Conservation (phyloP, 2,329 filamentous ascomycete species). For the Sporothrix pallida region DNA sequence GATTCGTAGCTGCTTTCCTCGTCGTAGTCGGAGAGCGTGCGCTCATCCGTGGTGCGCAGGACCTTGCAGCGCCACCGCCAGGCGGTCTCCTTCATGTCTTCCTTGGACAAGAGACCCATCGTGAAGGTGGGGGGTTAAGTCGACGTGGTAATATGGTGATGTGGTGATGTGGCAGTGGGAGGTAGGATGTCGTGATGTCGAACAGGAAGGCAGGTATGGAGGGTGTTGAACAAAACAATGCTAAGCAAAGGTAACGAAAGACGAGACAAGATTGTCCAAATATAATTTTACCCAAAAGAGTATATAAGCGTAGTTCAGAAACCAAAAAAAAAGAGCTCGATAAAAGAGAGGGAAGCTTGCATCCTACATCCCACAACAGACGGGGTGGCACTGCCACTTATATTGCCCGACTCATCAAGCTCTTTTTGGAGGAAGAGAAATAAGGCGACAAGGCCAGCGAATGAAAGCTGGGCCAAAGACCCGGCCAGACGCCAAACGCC, state of each 20-base stretch:
- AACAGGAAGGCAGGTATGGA: no score
- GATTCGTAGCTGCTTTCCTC: background rate
- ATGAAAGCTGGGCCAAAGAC: background rate
- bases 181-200: background rate
- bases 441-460: background rate
- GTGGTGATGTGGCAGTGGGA: background rate
- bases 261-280: background rate
- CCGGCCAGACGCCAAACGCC: background rate
- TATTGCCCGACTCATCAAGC: background rate
- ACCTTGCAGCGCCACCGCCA: constrained; percentile 42
- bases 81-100: constrained; percentile 32
- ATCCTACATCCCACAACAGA: background rate
- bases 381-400: constrained; percentile 6
- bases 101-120: constrained; percentile 27
- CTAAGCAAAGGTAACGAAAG: background rate
- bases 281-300: background rate
- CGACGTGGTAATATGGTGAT: background rate
- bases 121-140: background rate
- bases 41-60: constrained; percentile 38
- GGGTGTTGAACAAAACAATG: background rate
- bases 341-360: background rate
- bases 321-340: constrained; percentile 1
- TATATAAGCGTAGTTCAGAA: background rate
- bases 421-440: no score
- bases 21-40: constrained; percentile 40